phyloP scores from a whole-genome alignment of 306 rosid genomes.

The Urtica urens region DNA sequence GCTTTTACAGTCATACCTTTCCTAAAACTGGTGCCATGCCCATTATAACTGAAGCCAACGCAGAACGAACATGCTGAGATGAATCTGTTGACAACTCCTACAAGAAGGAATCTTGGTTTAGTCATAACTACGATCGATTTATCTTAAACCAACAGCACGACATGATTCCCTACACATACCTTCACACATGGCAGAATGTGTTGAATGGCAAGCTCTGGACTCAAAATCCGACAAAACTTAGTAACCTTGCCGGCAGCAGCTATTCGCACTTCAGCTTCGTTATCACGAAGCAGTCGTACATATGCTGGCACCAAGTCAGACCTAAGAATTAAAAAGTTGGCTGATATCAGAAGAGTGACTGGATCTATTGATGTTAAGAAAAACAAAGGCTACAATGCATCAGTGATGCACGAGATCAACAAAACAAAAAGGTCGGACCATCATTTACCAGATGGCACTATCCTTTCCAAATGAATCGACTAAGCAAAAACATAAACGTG shows the following conservation, averaged over 20 bases:
- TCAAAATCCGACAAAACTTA: conserved; percentile 82
- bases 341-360: neutral
- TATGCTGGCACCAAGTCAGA: conserved; percentile 90
- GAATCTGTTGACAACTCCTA: conserved; percentile 97
- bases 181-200: conserved; percentile 92
- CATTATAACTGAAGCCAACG: conserved; percentile 97
- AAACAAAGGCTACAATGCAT: neutral
- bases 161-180: conserved; percentile 33
- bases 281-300: conserved; percentile 91
- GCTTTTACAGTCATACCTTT: no score
- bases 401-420: neutral
- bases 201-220: conserved; percentile 81
- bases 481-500: neutral
- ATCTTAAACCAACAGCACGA: no score
- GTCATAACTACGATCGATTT: neutral
- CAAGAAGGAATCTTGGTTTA: conserved; percentile 4
- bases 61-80: conserved; percentile 97
- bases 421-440: neutral
- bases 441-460: neutral
- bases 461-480: neutral
- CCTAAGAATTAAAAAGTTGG: conserved; percentile 19
- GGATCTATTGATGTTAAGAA: neutral
- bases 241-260: conserved; percentile 99
- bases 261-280: conserved; percentile 98
- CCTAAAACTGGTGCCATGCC: conserved; percentile 98